Evolutionary conservation across 768 basidiomycete species (phyloP).

Genomic region (Lyophyllum atratum): DNA sequence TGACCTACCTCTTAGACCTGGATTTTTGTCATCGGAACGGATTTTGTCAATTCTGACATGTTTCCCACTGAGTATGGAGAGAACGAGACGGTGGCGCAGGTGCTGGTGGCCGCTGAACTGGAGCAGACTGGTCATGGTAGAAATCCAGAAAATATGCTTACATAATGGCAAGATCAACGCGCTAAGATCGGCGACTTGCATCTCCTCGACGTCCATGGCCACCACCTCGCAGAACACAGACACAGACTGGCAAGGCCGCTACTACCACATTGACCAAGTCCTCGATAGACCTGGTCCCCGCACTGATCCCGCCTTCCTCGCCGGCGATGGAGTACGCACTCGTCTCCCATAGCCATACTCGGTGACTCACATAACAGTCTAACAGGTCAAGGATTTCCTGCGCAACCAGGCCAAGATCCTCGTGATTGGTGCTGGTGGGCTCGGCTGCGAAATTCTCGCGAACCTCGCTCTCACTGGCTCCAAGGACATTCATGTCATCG

Average conservation of each 20-base stretch:
- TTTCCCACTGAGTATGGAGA: conserved; percentile 90
- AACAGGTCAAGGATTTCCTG: conserved; percentile 86
- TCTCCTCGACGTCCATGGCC: background rate
- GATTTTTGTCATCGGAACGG: conserved; percentile 89
- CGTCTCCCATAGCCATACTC: background rate
- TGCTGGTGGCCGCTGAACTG: conserved; percentile 81
- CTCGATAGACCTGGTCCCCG: conserved; percentile 87
- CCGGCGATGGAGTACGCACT: conserved; percentile 71
- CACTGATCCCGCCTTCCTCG: conserved; percentile 80
- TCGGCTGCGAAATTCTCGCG: conserved; percentile 97
- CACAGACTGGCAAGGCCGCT: conserved; percentile 57
- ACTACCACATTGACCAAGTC: conserved; percentile 84
- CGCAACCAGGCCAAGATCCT: conserved; percentile 86
- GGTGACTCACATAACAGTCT: background rate
- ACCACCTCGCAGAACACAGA: conserved; percentile 18
- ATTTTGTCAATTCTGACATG: conserved; percentile 85
- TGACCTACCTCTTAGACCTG: conserved; percentile 81
- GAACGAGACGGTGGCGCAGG: conserved; percentile 80
- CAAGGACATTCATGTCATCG: conserved; percentile 98
- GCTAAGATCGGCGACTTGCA: background rate
- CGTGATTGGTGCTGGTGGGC: conserved; percentile 96
- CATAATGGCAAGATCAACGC: conserved; percentile 19
- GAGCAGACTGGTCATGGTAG: conserved; percentile 45
- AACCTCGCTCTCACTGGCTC: conserved; percentile 96
- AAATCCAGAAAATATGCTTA: conserved; percentile 22